Base-by-base conservation (phyloP, 2,329 filamentous ascomycete genomes). In the Chrysoporthe cubensis region DNA sequence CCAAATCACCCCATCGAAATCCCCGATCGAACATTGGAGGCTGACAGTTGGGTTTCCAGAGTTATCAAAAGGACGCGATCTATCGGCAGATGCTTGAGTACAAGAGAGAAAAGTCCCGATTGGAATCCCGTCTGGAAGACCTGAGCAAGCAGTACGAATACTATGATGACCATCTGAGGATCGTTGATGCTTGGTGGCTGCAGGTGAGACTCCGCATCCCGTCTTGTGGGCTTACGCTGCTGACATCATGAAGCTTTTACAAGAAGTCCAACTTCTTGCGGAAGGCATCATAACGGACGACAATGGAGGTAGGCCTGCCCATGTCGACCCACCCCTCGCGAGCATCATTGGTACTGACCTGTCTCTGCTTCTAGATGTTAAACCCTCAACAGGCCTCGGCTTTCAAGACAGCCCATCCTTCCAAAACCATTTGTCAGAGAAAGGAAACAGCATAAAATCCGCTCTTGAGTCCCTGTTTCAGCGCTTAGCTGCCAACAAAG, bases 1-100 rank as follows among this genome's bases (percentile, higher is more conserved):
- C 78, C 69, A 65, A 70, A 69, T 73, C 72, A 72, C 70, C 67
- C 69, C 69, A 70, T 71, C 73, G 68, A 65, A 18, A n/a, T 14
- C 69, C 58, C 68, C 71, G 69, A 66, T 32, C 66, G 71, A 73
- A 71, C 69, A 71, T 73, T 73, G 71, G 69, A 74, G 74, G 74
- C 76, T 81, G 78, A 79, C 75, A 34, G 74, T 76, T 75, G 76
- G 77, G 79, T 72, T 76, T 70, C 79, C 80, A 96, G 93, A 89
- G 91, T 77, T 96, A 91, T 76, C 92, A 95, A 81, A 99, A 98
- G 82, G 96, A 97, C 83, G 96, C 96, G 71, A 97, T 99, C 78
- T 91, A 92, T 75, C 93, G 96, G 68, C 95, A 97, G 81, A 97
- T 99, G 94, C 92, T 94, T 77, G 96, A 98, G 80, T 97, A 97